These are phyloP conservation scores for Thermomucor indicae-seudaticae DNA, from an alignment of 371 early-diverging fungal genomes.

Conservation along the genomic window DNA sequence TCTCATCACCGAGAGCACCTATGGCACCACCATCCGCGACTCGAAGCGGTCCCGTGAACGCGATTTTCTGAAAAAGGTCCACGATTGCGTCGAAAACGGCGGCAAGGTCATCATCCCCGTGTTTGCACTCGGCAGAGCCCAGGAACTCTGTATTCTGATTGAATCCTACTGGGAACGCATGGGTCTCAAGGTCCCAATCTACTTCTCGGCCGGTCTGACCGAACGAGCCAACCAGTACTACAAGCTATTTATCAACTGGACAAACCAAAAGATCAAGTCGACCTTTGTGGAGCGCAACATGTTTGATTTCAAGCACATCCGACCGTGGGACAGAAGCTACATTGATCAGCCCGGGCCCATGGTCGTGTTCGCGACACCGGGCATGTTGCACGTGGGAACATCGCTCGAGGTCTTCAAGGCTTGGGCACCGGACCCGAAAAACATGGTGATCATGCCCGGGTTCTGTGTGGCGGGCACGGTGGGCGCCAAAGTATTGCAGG, in stretches of 20 bases:
- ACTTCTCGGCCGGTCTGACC: slow-evolving; percentile 92
- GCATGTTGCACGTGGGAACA: slow-evolving; percentile 87
- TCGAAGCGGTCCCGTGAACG: slow-evolving; percentile 90
- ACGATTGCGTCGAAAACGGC: slow-evolving; percentile 79
- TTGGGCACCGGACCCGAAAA: slow-evolving; percentile 86
- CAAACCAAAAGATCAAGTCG: slow-evolving; percentile 89
- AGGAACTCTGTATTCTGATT: slow-evolving; percentile 92
- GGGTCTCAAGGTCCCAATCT: slow-evolving; percentile 84
- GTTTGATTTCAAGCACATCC: slow-evolving; percentile 94
- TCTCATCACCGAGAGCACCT: slow-evolving; percentile 95
- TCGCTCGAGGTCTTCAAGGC: slow-evolving; percentile 85
- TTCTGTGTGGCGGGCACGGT: slow-evolving; percentile 96
- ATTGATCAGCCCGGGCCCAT: slow-evolving; percentile 77
- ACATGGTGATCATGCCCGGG: slow-evolving; percentile 92
- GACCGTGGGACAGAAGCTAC: slow-evolving; percentile 71
- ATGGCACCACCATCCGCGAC: slow-evolving; percentile 93
- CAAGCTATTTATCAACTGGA: slow-evolving; percentile 93
- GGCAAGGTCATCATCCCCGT: slow-evolving; percentile 96
- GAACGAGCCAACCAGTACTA: slow-evolving; percentile 94
- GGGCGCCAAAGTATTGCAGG: slow-evolving; percentile 92
- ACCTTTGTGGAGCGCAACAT: slow-evolving; percentile 84
- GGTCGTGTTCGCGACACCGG: slow-evolving; percentile 96
- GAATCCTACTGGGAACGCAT: slow-evolving; percentile 96
- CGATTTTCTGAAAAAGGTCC: slow-evolving; percentile 89
- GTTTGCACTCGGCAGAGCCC: slow-evolving; percentile 96